A percentile compares a stretch with the other conserved stretches of the same genome.
Evolutionary conservation across 176 grass and related monocot species (phyloP).

Genomic region (Oryza longistaminata): DNA sequence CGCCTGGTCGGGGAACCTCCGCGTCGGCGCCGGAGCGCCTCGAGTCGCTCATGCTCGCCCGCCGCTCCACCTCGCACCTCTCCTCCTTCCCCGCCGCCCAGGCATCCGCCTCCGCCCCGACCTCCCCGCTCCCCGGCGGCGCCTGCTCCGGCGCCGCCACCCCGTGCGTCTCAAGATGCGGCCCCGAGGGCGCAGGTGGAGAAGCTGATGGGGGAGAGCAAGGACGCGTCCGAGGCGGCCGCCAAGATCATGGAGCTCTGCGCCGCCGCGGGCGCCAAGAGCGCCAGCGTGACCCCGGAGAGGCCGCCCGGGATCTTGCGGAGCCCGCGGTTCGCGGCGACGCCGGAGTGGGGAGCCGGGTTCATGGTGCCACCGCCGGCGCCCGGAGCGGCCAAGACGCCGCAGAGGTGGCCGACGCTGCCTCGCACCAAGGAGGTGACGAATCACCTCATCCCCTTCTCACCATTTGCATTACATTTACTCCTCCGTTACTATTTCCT

Average conservation of each 20-base stretch:
- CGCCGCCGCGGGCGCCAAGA: constrained; percentile 28
- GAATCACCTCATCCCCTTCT: background rate
- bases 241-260: constrained; percentile 77
- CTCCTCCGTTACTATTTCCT: constrained; percentile 3
- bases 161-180: constrained; percentile 59
- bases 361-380: constrained; percentile 45
- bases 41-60: constrained; percentile 79
- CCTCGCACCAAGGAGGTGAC: constrained; percentile 52
- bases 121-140: constrained; percentile 9
- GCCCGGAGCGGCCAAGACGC: constrained; percentile 25
- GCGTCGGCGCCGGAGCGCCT: constrained; percentile 73
- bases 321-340: constrained; percentile 55
- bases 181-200: constrained; percentile 65
- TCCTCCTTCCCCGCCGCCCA: constrained; percentile 37
- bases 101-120: constrained; percentile 42
- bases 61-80: constrained; percentile 80
- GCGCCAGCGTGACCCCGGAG: constrained; percentile 45
- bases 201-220: constrained; percentile 70
- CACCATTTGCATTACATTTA: constrained; percentile 41
- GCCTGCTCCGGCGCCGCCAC: constrained; percentile 14
- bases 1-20: constrained; percentile 77
- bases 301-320: constrained; percentile 34
- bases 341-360: constrained; percentile 48
- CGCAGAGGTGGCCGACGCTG: constrained; percentile 51
- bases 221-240: constrained; percentile 55